Base-by-base conservation (phyloP, 257 asterid genomes). In the Nicotiana tomentosiformis region DNA sequence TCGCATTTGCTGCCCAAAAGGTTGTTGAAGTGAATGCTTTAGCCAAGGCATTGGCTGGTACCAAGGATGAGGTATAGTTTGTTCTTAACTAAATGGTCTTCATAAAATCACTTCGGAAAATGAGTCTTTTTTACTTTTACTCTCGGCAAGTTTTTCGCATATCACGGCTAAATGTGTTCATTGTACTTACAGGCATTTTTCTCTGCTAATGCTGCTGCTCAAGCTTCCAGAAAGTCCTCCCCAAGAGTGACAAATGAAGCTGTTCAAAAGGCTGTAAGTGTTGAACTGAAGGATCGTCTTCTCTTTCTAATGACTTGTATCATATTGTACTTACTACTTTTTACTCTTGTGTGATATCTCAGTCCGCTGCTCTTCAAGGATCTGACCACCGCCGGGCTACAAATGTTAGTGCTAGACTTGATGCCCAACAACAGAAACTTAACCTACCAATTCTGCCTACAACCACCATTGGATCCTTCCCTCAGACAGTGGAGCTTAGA, bases 351-450 rank as follows among this genome's bases (percentile, higher is more conserved):
- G 4, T 6, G 26, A 74, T 74, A 51, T 74, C 62, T 49, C 43
- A 94, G 98, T 90, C 91, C 84, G 93, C 98, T 87, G 98, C 96
- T 53, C 88, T 96, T 89, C 90, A 85, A 91, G 98, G 95, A 64
- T 96, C 98, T 86, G 99, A 96, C 79, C 98, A 96, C 86, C 98
- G 98, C 23, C 99, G 99, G 85, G 93, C 97, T 15, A 94, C 98
- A 83, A 89, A 92, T 87, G 99, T 96, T 69, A 94, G 93, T 77
- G 90, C 97, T 84, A 93, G 99, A 85, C 98, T 94, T 66, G 98
- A 92, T 87, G 97, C 98, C 83, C 99, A 96, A 82, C 99, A 94
- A 84, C 93, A 94, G 96, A 92, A 96, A 86, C 98, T 96, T 39
- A 96, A 94, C 91, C 98, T 96, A 85, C 99, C 99, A 39, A 77